A percentile compares a stretch with the other conserved stretches of the same genome.
Conservation (phyloP, 1,284 basidiomycete genomes). For the Apiotrichum siamense region DNA sequence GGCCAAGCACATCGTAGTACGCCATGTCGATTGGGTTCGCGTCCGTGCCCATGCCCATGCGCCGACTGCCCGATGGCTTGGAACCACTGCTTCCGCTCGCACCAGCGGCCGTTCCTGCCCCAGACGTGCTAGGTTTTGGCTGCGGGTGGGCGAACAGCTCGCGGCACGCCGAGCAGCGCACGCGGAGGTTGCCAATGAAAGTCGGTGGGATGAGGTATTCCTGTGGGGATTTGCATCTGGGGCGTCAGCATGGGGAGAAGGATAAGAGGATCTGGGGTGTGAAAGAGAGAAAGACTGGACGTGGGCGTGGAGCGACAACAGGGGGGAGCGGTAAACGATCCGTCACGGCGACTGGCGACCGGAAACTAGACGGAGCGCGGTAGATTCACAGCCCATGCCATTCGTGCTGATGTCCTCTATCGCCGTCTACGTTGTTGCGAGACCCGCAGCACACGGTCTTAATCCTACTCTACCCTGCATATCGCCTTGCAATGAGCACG, state of each 20-base stretch:
- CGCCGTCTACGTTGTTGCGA: too few species aligned
- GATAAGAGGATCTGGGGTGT: neutral
- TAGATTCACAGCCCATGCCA: too few species aligned
- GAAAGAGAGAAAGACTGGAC: neutral
- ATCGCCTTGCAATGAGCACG: too few species aligned
- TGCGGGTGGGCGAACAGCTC: constrained; percentile 37
- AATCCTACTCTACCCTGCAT: too few species aligned
- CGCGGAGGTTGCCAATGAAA: constrained; percentile 58
- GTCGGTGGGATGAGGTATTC: constrained; percentile 71
- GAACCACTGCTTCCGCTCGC: constrained; percentile 6
- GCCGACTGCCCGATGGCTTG: neutral
- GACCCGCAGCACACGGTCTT: too few species aligned
- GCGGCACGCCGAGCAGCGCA: constrained; percentile 61
- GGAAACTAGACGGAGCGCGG: too few species aligned
- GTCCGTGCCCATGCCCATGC: constrained; percentile 68
- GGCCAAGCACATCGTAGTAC: constrained; percentile 61
- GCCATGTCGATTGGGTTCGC: constrained; percentile 80
- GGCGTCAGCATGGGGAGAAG: neutral
- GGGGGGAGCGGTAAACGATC: too few species aligned
- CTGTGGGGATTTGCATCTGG: constrained; percentile 56
- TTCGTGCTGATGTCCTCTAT: too few species aligned
- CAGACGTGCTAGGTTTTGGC: constrained; percentile 31
- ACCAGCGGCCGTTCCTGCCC: too few species aligned
- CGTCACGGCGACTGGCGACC: too few species aligned
- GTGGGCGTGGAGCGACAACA: neutral